Evolutionary conservation across 495 filamentous ascomycete species (phyloP), one percentile per base, ranked within the genome.

Genomic region (Parathielavia appendiculata): DNA sequence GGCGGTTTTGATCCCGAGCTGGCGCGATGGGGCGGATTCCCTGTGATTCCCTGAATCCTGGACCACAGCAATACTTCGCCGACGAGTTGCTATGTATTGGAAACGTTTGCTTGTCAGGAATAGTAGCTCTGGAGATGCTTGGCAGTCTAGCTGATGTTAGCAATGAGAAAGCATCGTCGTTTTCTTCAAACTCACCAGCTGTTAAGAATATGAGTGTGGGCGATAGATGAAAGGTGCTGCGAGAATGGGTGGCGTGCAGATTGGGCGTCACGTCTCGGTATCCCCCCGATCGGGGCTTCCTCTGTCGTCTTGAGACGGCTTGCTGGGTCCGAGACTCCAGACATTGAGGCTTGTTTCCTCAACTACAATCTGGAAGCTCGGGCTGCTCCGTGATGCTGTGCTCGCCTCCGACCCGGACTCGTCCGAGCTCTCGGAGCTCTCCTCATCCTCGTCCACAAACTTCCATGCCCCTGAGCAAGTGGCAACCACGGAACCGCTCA

Each of bases 401-500:
- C 40, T 22, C 6, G 39, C 23, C 13, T 49, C 55, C 3, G 54
- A 55, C 17, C 49, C 51, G 10, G 61, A 56, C 9, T 60, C 48
- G 39, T 52, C 49, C 1, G 45, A 32, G 8, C 36, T 56, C 30
- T 47, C 61, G 22, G 51, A 58, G 20, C 46, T 60, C 19, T 54
- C 45, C 5, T 56, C 62, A 10, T 67, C 59, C 8, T 66, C 66
- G 17, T 69, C 62, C 12, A 61, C 57, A 53, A 75, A 60, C 55
- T 66, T 65, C 76, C 75, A 79, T 55, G 76, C 68, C 17, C 89
- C 90, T 26, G 88, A 88, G 63, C 83, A 88, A 4, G 87, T 92
- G n/a, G 85, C 89, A 32, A 85, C 72, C 32, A 92, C 83, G 48
- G 76, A 80, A 5, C 87, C 87, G 57, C 75, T 78, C 23, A 78